phyloP scores from a whole-genome alignment of 495 filamentous ascomycete species.

The Margaritispora aquatica region DNA sequence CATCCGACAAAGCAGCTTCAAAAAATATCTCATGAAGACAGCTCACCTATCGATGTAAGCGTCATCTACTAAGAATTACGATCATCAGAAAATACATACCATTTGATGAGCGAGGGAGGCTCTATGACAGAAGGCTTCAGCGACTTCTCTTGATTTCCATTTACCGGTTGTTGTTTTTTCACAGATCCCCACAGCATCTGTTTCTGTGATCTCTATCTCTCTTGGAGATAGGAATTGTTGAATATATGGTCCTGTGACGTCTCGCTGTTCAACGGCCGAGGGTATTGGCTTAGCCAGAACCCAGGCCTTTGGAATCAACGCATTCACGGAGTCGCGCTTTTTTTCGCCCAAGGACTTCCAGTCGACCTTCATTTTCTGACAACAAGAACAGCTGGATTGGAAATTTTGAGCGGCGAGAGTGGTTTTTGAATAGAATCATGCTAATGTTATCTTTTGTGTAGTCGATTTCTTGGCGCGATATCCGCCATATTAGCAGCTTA shows the following conservation, averaged over 20 bases:
- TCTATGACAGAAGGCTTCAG: constrained; percentile 37
- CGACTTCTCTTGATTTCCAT: constrained; percentile 34
- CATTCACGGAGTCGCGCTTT: constrained; percentile 47
- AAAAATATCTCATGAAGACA: constrained; percentile 66
- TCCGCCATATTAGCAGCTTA: neutral
- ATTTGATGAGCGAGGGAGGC: constrained; percentile 57
- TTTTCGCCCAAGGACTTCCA: constrained; percentile 41
- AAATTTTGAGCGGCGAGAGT: neutral
- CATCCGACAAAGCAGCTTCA: constrained; percentile 51
- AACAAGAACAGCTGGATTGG: neutral
- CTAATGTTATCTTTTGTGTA: neutral
- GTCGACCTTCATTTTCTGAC: constrained; percentile 5
- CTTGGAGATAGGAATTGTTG: constrained; percentile 45
- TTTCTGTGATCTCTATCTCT: constrained; percentile 54
- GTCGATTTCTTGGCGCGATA: neutral
- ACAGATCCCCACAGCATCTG: constrained; percentile 43
- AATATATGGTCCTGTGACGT: constrained; percentile 58
- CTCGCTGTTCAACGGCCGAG: constrained; percentile 42
- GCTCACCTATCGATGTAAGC: constrained; percentile 34
- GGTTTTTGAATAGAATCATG: neutral
- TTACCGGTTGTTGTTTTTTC: constrained; percentile 34
- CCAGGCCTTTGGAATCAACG: constrained; percentile 54
- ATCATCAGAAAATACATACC: constrained; percentile 19
- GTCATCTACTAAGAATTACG: neutral
- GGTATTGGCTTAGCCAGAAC: constrained; percentile 41